Conservation (phyloP, 106 monocot genomes). For the Platanthera zijinensis region DNA sequence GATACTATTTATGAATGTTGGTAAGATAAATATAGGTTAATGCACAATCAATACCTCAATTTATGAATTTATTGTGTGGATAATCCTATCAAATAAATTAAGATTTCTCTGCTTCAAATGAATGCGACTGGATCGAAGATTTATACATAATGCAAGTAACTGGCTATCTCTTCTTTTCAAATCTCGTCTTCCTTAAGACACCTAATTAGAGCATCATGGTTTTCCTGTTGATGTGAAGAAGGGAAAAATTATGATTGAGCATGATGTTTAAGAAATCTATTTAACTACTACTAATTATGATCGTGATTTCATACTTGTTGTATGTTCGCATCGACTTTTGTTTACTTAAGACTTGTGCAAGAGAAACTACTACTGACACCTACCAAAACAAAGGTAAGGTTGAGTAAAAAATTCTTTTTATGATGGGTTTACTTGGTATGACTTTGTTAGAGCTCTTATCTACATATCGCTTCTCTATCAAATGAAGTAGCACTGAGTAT, state of each 20-base stretch:
- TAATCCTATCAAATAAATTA: conserved; percentile 90
- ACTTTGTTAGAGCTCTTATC: no score
- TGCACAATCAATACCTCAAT: conserved; percentile 47
- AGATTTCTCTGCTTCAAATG: conserved; percentile 95
- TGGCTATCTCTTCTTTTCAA: conserved; percentile 56
- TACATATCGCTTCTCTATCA: no score
- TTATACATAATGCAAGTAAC: conserved; percentile 82
- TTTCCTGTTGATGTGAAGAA: conserved; percentile 46
- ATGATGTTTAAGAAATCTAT: not conserved
- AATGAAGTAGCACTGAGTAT: no score
- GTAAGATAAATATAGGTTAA: not conserved
- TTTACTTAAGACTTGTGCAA: conserved; percentile 43
- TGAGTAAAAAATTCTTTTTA: not conserved
- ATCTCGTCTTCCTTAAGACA: conserved; percentile 72
- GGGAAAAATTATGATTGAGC: not conserved
- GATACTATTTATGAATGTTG: not conserved
- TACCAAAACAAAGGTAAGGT: conserved; percentile 10
- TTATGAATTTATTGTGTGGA: conserved; percentile 74
- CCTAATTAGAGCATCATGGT: conserved; percentile 81
- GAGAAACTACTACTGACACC: conserved; percentile 28
- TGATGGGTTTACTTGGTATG: no score
- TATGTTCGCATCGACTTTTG: conserved; percentile 76
- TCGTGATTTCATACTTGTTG: conserved; percentile 54
- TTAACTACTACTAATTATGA: not conserved
- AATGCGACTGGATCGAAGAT: conserved; percentile 83